phyloP scores from a whole-genome alignment of 495 filamentous ascomycete species.

The Tuber magnatum region DNA sequence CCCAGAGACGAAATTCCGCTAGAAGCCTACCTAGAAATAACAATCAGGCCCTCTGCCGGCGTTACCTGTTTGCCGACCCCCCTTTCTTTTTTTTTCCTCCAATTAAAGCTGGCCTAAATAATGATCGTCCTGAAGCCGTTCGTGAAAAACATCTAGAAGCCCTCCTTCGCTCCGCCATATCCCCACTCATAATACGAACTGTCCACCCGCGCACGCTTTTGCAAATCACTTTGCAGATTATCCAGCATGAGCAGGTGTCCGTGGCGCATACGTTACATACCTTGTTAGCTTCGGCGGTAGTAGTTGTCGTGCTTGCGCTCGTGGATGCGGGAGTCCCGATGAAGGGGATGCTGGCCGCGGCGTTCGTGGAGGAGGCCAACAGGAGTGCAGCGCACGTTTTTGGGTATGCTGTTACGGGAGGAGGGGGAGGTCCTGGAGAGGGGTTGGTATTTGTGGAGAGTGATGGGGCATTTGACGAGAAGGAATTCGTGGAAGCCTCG shows the following conservation, averaged over 20 bases:
- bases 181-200: constrained; percentile 60
- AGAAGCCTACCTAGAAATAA: constrained; percentile 82
- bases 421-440: not conserved
- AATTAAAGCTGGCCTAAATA: constrained; percentile 40
- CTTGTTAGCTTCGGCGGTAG: constrained; percentile 38
- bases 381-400: constrained; percentile 16
- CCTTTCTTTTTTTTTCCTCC: constrained; percentile 26
- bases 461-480: constrained; percentile 67
- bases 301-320: constrained; percentile 34
- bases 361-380: constrained; percentile 22
- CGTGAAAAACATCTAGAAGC: constrained; percentile 67
- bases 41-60: constrained; percentile 74
- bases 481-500: constrained; percentile 67
- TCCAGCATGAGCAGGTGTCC: constrained; percentile 50
- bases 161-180: constrained; percentile 58
- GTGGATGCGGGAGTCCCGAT: constrained; percentile 46
- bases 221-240: constrained; percentile 60
- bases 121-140: constrained; percentile 53
- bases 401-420: not conserved
- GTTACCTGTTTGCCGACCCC: constrained; percentile 61
- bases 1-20: constrained; percentile 37
- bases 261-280: constrained; percentile 34
- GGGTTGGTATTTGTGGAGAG: constrained; percentile 71
- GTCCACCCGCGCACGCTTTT: constrained; percentile 62
- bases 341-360: constrained; percentile 67